Conservation (phyloP, 2,329 filamentous ascomycete genomes). For the Verticillium alfalfae region DNA sequence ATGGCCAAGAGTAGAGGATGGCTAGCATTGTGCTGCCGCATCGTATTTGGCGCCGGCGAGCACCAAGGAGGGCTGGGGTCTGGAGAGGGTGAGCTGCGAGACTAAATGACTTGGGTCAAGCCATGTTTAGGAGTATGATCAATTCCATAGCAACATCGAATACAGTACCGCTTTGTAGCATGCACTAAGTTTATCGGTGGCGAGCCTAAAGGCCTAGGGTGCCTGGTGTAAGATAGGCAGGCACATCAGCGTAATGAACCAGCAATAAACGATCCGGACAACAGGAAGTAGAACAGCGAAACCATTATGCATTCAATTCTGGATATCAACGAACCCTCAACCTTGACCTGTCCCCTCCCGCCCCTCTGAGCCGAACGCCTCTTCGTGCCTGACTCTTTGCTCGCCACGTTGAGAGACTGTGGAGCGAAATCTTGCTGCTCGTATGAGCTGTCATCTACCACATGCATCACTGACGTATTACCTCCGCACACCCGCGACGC, state of each 20-base stretch:
- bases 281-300: not conserved
- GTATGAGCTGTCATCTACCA: not conserved
- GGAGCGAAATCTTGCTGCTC: not conserved
- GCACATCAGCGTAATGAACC: too few relatives aligned
- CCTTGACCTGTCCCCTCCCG: not conserved
- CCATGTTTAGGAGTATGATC: not conserved
- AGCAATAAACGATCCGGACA: too few relatives aligned
- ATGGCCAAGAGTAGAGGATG: too few relatives aligned
- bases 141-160: not conserved
- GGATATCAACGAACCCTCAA: slow-evolving; percentile 1
- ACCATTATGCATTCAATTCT: not conserved
- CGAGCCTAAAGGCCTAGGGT: too few relatives aligned
- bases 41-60: too few relatives aligned
- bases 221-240: too few relatives aligned
- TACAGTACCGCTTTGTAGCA: not conserved
- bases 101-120: not conserved
- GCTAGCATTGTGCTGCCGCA: too few relatives aligned
- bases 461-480: not conserved
- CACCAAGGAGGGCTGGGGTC: too few relatives aligned
- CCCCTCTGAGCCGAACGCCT: not conserved
- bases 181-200: too few relatives aligned
- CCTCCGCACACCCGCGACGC: not conserved
- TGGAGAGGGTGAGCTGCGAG: not conserved
- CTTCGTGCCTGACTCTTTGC: not conserved
- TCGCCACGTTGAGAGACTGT: not conserved